Base-by-base conservation (phyloP, 2,329 filamentous ascomycete genomes). In the Esteya vermicola region DNA sequence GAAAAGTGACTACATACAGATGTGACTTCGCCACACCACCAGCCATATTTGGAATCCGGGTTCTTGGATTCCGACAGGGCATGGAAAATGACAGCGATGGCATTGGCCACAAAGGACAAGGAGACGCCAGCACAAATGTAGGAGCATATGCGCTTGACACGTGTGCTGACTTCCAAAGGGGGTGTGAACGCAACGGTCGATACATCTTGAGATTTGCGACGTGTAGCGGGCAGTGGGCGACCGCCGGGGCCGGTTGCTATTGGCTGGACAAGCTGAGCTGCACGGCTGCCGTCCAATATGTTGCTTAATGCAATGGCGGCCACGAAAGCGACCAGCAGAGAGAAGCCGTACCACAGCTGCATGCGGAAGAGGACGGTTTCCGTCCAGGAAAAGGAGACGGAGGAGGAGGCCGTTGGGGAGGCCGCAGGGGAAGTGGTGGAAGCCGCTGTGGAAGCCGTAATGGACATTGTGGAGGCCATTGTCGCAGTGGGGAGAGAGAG, bases 191-290 rank as follows among this genome's bases (percentile, higher is more conserved):
- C 19, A 16, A 33, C 27, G n/a, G 26, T 38, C 9, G 34, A 22
- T 2, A 44, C 39, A 13, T 46, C 43, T 14, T 70, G 57, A 60
- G 65, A 61, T 55, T 64, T 65, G 43, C 65, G 75, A 54, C 77
- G 81, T 44, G 68, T 72, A 37, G 66, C 56, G n/a, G 85, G 86
- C 40, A 95, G 65, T 26, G 85, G 85, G 57, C 93, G 88, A 49
- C 88, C 89, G 41, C 85, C 88, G 1, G 88, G 86, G n/a, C 88
- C 88, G 39, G 70, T 77, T 48, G 72, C 59, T 25, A 58, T 65
- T 19, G 66, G 70, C 39, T 58, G 56, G 19, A 64, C 54, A 27
- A 63, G 52, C 46, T 66, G 61, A 28, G 70, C 67, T 42, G 65
- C 62, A 39, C 62, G 67, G 47, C 63, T 64, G 23, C 68, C 63